Evolutionary conservation across 148 eudicot genomes (phyloP).

Genomic region (Chenopodium formosanum): DNA sequence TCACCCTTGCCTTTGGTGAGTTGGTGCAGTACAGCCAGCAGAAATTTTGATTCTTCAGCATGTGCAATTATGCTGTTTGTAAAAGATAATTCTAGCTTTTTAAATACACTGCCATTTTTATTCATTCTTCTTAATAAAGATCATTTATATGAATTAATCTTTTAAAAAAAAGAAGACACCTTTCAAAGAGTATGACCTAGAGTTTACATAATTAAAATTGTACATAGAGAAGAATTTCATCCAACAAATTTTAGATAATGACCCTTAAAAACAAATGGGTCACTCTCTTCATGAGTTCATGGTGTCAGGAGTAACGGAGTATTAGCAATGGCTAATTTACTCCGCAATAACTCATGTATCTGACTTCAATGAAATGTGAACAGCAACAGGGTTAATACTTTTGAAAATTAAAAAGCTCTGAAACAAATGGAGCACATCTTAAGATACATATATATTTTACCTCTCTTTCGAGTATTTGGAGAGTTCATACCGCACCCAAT

Average conservation of each 20-base stretch:
- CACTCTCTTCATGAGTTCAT: too few relatives aligned
- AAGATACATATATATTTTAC: constrained; percentile 1
- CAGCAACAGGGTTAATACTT: background rate
- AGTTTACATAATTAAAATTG: background rate
- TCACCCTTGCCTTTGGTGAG: background rate
- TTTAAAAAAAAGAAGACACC: too few relatives aligned
- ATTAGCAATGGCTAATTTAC: background rate
- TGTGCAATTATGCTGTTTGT: background rate
- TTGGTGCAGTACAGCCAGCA: background rate
- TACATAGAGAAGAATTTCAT: background rate
- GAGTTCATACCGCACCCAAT: background rate
- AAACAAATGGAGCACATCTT: background rate
- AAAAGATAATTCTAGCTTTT: background rate
- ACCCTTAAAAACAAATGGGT: background rate
- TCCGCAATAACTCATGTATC: background rate
- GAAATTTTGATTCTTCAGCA: background rate
- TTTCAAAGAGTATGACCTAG: background rate
- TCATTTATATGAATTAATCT: too few relatives aligned
- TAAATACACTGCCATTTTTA: background rate
- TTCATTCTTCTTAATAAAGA: background rate
- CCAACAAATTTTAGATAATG: background rate
- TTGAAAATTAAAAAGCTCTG: background rate
- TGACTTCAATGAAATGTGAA: background rate
- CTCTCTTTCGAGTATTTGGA: background rate
- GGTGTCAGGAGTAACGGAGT: background rate